Evolutionary conservation across 257 asterid species (phyloP).

Genomic region (Osmanthus fragrans): DNA sequence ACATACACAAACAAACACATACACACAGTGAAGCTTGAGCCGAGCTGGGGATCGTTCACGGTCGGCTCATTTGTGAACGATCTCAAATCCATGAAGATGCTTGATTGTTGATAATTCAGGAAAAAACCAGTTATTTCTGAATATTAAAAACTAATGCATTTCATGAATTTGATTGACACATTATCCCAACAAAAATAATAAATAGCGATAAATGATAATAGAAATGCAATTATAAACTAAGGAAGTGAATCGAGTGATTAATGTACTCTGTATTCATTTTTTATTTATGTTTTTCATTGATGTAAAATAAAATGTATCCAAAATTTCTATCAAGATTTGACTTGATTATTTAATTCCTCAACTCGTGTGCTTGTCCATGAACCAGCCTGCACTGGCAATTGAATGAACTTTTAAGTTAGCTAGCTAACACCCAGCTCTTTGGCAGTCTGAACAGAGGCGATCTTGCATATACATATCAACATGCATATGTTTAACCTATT

Average conservation of each 20-base stretch:
- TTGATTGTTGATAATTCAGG: background rate
- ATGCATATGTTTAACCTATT: constrained; percentile 1
- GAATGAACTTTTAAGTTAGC: constrained; percentile 5
- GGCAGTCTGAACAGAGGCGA: background rate
- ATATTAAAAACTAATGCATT: background rate
- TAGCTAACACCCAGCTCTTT: background rate
- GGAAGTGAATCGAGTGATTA: background rate
- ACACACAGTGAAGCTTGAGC: background rate
- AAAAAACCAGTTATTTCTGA: background rate
- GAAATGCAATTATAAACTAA: background rate
- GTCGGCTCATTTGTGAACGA: background rate
- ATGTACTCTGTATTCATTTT: background rate
- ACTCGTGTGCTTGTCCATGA: background rate
- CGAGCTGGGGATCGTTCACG: background rate
- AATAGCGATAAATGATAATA: background rate
- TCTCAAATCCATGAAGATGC: background rate
- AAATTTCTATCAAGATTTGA: constrained; percentile 7
- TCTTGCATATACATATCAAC: background rate
- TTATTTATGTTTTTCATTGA: background rate
- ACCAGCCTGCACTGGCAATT: background rate
- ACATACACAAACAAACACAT: background rate
- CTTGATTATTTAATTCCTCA: constrained; percentile 3
- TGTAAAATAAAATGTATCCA: background rate
- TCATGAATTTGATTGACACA: background rate
- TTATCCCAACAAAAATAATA: background rate